Percentiles rank a stretch among this genome's conserved stretches.
These are phyloP conservation scores for Fusarium sp. DNA, from an alignment of 2,329 filamentous ascomycete species.

Conservation along the genomic window DNA sequence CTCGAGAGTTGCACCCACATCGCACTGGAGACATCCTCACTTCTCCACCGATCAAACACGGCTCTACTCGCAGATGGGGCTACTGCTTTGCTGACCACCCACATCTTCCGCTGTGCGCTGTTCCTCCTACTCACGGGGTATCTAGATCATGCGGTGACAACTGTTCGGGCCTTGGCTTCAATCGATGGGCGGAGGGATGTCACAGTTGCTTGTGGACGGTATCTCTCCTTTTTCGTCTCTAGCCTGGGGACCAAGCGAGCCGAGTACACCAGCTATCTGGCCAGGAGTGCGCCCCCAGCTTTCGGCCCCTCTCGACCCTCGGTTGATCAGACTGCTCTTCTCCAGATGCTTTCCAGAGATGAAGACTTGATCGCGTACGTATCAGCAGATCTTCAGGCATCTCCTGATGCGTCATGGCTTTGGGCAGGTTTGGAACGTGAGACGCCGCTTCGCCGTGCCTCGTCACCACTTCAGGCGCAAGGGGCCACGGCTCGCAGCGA, in stretches of 20 bases:
- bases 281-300: constrained; percentile 46
- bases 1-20: constrained; percentile 80
- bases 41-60: constrained; percentile 74
- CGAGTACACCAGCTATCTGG: constrained; percentile 56
- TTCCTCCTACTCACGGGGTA: constrained; percentile 81
- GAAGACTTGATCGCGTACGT: constrained; percentile 91
- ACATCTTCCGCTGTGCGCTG: constrained; percentile 88
- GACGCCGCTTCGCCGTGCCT: constrained; percentile 43
- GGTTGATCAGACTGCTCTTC: constrained; percentile 46
- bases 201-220: constrained; percentile 82
- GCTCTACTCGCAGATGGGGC: constrained; percentile 71
- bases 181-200: constrained; percentile 79
- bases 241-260: constrained; percentile 67
- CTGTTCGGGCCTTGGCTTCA: constrained; percentile 75
- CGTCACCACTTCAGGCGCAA: constrained; percentile 21
- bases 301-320: constrained; percentile 45
- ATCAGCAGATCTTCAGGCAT: constrained; percentile 86
- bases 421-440: constrained; percentile 75
- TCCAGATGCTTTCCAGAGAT: constrained; percentile 63
- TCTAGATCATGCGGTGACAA: constrained; percentile 76
- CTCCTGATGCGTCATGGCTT: constrained; percentile 82
- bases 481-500: constrained; percentile 47
- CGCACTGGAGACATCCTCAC: constrained; percentile 80
- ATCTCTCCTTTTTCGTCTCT: constrained; percentile 83
- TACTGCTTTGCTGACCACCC: constrained; percentile 80